These are phyloP conservation scores for Boletellus emodensis DNA, from an alignment of 768 basidiomycete species.

Conservation along the genomic window DNA sequence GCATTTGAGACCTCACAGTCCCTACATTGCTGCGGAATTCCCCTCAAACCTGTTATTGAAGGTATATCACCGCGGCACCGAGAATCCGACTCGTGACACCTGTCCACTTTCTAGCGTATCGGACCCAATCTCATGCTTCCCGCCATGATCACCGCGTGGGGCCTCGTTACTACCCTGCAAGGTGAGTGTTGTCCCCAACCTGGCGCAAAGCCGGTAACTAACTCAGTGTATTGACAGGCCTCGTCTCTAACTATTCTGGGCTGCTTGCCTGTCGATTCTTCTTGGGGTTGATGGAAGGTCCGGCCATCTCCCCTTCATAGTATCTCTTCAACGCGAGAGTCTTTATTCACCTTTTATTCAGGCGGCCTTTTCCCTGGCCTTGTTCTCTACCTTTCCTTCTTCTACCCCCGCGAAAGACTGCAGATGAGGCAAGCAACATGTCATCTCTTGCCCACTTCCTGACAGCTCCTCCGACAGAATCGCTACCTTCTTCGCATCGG, in stretches of 20 bases:
- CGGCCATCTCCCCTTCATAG: background rate
- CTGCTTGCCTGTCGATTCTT: conserved; percentile 1
- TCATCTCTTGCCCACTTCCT: background rate
- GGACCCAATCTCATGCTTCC: conserved; percentile 63
- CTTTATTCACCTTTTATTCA: background rate
- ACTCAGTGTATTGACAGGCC: background rate
- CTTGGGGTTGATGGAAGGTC: conserved; percentile 1
- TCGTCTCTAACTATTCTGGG: background rate
- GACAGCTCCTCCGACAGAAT: conserved; percentile 23
- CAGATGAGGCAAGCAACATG: background rate
- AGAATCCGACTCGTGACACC: background rate
- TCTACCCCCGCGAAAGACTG: conserved; percentile 1
- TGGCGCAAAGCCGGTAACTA: background rate
- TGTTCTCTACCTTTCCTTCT: background rate
- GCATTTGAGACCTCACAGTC: conserved; percentile 21
- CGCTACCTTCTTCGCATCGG: conserved; percentile 38
- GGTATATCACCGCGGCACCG: conserved; percentile 10
- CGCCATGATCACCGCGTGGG: conserved; percentile 62
- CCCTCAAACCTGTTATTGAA: conserved; percentile 60
- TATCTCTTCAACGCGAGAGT: background rate
- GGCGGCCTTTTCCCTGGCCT: conserved; percentile 2
- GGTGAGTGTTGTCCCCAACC: conserved; percentile 31
- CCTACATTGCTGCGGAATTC: conserved; percentile 56
- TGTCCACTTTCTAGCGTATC: conserved; percentile 24
- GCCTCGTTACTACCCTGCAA: conserved; percentile 61